A percentile compares a stretch with the other conserved stretches of the same genome.
phyloP scores from a whole-genome alignment of 176 grass and related monocot species.

The Cocos nucifera region DNA sequence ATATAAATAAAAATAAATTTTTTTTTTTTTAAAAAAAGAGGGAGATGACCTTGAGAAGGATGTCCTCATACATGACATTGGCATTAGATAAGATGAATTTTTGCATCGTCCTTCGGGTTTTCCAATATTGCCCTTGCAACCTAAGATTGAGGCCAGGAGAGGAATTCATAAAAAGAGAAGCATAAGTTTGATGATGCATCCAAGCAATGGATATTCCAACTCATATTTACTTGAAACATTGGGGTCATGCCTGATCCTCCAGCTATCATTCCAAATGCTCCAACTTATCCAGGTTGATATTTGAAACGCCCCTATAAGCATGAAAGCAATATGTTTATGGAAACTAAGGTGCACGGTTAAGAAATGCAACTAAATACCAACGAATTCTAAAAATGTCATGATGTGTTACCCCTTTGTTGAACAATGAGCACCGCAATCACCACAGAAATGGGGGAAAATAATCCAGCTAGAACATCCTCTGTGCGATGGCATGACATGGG shows the following conservation, averaged over 20 bases:
- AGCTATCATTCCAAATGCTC: conserved; percentile 92
- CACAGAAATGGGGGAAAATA: too few relatives aligned
- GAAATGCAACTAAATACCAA: too few relatives aligned
- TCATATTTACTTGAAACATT: conserved; percentile 84
- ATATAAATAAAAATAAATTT: background rate
- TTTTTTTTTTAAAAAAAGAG: background rate
- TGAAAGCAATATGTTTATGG: background rate
- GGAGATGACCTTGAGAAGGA: conserved; percentile 77
- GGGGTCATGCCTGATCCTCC: conserved; percentile 97
- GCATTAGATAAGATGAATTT: conserved; percentile 94
- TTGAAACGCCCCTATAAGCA: conserved; percentile 78
- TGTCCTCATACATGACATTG: conserved; percentile 86
- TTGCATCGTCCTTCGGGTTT: conserved; percentile 65
- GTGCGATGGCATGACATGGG: too few relatives aligned
- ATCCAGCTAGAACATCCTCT: too few relatives aligned
- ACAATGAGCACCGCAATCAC: too few relatives aligned
- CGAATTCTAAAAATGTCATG: too few relatives aligned
- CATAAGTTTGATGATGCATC: too few relatives aligned
- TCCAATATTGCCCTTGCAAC: conserved; percentile 92
- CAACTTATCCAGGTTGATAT: conserved; percentile 88
- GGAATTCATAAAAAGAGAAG: too few relatives aligned
- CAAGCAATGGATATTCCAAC: background rate
- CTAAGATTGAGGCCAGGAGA: conserved; percentile 25
- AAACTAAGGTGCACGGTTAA: too few relatives aligned
- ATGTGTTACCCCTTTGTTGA: too few relatives aligned